phyloP scores from a whole-genome alignment of 805 yeast genomes.

The Myxozyma monticola region DNA sequence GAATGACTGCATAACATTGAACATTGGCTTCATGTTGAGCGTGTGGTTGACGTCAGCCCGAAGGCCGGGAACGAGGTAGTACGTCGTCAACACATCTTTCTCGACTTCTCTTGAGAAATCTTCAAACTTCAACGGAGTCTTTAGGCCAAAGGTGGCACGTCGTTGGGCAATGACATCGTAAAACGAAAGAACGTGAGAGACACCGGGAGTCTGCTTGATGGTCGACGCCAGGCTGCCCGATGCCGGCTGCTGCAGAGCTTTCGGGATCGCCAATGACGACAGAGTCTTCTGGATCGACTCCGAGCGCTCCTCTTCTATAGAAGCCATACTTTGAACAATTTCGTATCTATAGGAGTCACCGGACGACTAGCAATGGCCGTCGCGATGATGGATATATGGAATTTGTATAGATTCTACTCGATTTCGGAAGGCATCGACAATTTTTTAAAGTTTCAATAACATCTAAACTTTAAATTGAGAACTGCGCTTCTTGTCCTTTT shows the following conservation, averaged over 20 bases:
- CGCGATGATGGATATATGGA: too few relatives aligned
- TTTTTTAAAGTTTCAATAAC: too few relatives aligned
- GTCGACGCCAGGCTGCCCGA: not conserved
- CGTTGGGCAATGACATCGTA: conserved; percentile 71
- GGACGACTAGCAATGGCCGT: too few relatives aligned
- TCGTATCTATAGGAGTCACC: too few relatives aligned
- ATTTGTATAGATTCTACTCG: too few relatives aligned
- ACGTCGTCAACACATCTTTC: conserved; percentile 86
- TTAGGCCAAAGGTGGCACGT: conserved; percentile 76
- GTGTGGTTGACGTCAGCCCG: conserved; percentile 96
- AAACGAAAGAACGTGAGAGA: conserved; percentile 73
- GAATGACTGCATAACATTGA: conserved; percentile 94
- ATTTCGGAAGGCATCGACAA: too few relatives aligned
- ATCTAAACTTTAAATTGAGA: too few relatives aligned
- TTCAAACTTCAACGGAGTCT: conserved; percentile 94
- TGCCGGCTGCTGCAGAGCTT: conserved; percentile 2
- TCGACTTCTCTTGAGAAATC: conserved; percentile 90
- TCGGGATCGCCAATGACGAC: conserved; percentile 5
- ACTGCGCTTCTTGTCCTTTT: too few relatives aligned
- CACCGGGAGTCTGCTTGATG: conserved; percentile 65
- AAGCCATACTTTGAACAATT: too few relatives aligned
- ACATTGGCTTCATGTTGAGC: conserved; percentile 85
- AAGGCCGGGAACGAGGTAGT: conserved; percentile 89
- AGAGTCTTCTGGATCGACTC: conserved; percentile 11
- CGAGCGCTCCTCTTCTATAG: conserved; percentile 13